Evolutionary conservation across 495 filamentous ascomycete species (phyloP).

Genomic region (Terfezia claveryi): DNA sequence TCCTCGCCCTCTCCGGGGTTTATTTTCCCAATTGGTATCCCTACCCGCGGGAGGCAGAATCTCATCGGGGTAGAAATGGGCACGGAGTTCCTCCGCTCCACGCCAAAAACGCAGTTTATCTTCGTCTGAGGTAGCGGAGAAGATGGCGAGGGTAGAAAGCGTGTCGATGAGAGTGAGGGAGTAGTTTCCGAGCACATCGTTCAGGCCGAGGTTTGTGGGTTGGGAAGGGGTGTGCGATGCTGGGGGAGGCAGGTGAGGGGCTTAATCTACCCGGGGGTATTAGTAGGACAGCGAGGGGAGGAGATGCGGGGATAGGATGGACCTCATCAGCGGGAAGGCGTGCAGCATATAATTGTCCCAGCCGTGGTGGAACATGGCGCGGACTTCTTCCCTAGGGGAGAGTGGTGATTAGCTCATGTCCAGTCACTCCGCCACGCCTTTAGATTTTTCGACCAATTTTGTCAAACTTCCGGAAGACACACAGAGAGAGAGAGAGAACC

Average conservation of each 20-base stretch:
- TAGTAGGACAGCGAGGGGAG: conserved; percentile 2
- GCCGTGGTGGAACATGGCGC: conserved; percentile 90
- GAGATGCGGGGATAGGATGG: conserved; percentile 7
- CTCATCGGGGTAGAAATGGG: background rate
- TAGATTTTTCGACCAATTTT: no score
- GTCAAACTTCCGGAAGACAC: no score
- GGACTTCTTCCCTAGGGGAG: conserved; percentile 37
- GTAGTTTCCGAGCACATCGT: conserved; percentile 92
- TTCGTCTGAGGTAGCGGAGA: conserved; percentile 39
- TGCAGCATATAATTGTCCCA: conserved; percentile 85
- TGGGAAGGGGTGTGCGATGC: conserved; percentile 59
- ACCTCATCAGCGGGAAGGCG: conserved; percentile 90
- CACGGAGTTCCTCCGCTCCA: conserved; percentile 43
- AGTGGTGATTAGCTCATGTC: background rate
- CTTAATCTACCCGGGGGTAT: conserved; percentile 32
- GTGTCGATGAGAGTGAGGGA: conserved; percentile 89
- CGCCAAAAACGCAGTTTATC: conserved; percentile 21
- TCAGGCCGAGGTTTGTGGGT: conserved; percentile 64
- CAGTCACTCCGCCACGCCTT: conserved; percentile 14
- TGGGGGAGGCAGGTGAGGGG: conserved; percentile 63
- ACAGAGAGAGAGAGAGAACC: no score
- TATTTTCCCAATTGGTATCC: background rate
- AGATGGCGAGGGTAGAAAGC: conserved; percentile 73
- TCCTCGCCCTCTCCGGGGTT: background rate
- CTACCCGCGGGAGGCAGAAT: background rate